Base-by-base conservation (phyloP, 1,284 basidiomycete genomes). In the Sporisorium reilianum region DNA sequence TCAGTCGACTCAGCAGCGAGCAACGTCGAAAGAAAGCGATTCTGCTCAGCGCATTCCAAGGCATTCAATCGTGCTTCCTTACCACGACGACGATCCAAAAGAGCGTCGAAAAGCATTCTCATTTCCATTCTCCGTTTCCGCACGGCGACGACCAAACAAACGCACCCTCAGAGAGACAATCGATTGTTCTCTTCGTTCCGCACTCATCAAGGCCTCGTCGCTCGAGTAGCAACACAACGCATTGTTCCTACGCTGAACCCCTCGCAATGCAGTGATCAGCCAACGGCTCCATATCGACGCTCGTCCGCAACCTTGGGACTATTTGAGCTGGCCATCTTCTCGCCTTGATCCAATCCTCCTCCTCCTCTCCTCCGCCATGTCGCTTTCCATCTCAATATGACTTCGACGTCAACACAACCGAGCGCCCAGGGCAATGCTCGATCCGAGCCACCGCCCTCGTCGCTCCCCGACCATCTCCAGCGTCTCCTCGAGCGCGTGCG, bases 401-500 rank as follows among this genome's bases (percentile, higher is more conserved):
- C 56, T 23, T 57, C 45, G 16, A 2, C 40, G 10, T 42, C 58
- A 26, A 53, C 58, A 36, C 58, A 52, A 28, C 30, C 52, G 18
- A 28, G 45, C 50, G 55, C 44, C 18, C 32, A 32, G 40, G 38
- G 50, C 25, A n/a, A n/a, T n/a, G 63, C 68, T 62, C 68, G 58
- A 1, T 36, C 63, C 4, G 40, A 53, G 52, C 55, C n/a, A n/a
- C n/a, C 68, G 26, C 63, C 63, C 7, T 32, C 55, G 55, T 32
- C 55, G 55, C 63, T 72, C 0, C 59, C 70, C 20, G 45, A 56
- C 26, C 40, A 58, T 25, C 34, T 75, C 2, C 50, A 66, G 18
- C 49, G 45, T 7, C 64, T 61, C 11, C 59, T 75, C 40, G 52
- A 64, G 6, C 63, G 63, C 7, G 64, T 65, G 5, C 57, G 68